Evolutionary conservation across 352 stramenopile genomes (phyloP).

Genomic region (Phytophthora quininea): DNA sequence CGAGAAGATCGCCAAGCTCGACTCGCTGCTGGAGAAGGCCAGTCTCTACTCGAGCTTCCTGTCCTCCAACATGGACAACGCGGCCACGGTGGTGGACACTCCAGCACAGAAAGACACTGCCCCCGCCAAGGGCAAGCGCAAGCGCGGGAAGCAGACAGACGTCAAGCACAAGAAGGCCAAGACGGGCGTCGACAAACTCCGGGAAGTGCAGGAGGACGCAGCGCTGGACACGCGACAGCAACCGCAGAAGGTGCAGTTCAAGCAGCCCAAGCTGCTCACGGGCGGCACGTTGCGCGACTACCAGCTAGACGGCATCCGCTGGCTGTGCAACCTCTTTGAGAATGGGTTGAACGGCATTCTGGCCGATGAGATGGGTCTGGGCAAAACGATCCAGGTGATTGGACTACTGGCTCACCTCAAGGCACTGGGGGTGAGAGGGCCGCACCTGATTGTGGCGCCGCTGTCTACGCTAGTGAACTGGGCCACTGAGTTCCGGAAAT

Average conservation of each 20-base stretch:
- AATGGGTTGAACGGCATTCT: slow-evolving; percentile 95
- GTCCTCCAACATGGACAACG: slow-evolving; percentile 85
- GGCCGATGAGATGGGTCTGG: slow-evolving; percentile 90
- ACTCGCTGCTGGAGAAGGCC: slow-evolving; percentile 87
- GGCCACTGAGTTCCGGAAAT: slow-evolving; percentile 91
- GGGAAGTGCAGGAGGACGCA: slow-evolving; percentile 60
- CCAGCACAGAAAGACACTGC: slow-evolving; percentile 25
- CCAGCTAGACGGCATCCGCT: slow-evolving; percentile 96
- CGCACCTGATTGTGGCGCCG: slow-evolving; percentile 97
- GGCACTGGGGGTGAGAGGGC: slow-evolving; percentile 87
- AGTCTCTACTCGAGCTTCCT: slow-evolving; percentile 88
- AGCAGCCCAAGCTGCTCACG: slow-evolving; percentile 78
- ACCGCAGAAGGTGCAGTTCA: slow-evolving; percentile 47
- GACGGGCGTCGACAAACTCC: slow-evolving; percentile 74
- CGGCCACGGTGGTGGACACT: slow-evolving; percentile 41
- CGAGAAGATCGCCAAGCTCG: slow-evolving; percentile 79
- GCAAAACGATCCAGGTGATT: slow-evolving; percentile 93
- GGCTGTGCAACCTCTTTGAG: slow-evolving; percentile 97
- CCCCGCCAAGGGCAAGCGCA: slow-evolving; percentile 46
- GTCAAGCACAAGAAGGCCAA: slow-evolving; percentile 36
- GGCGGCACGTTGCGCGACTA: slow-evolving; percentile 92
- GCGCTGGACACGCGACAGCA: slow-evolving; percentile 51
- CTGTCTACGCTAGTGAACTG: slow-evolving; percentile 99
- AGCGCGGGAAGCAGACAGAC: slow-evolving; percentile 36
- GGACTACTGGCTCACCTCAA: slow-evolving; percentile 95